Evolutionary conservation across 225 moss, liverwort and hornwort species (phyloP).

Genomic region (Polytrichum commune): DNA sequence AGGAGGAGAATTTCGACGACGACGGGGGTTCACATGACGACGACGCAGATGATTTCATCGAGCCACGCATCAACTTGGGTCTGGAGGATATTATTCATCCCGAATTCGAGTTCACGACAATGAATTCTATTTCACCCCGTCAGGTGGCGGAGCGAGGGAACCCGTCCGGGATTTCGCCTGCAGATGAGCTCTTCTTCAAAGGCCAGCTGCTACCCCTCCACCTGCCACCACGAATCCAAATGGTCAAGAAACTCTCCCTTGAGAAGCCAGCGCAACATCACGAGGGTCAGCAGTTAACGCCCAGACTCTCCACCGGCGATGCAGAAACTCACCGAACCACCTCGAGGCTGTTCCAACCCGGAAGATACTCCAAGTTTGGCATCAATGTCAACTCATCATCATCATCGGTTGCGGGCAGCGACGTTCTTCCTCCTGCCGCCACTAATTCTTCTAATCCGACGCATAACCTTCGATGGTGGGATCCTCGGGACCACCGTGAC

Average conservation of each 20-base stretch:
- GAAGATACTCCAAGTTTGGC: slow-evolving; percentile 37
- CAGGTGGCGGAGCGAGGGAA: slow-evolving; percentile 19
- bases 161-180: slow-evolving; percentile 43
- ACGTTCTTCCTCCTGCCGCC: slow-evolving; percentile 16
- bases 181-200: slow-evolving; percentile 56
- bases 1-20: not conserved
- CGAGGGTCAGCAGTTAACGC: too few relatives aligned
- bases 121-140: slow-evolving; percentile 6
- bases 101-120: slow-evolving; percentile 49
- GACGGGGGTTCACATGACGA: not conserved
- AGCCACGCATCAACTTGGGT: not conserved
- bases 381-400: not conserved
- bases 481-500: slow-evolving; percentile 26
- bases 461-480: slow-evolving; percentile 30
- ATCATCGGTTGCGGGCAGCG: too few relatives aligned
- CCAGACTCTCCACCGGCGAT: too few relatives aligned
- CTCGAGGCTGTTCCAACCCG: slow-evolving; percentile 30
- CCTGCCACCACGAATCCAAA: slow-evolving; percentile 56
- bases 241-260: slow-evolving; percentile 54
- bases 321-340: too few relatives aligned
- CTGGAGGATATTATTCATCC: not conserved
- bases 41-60: not conserved
- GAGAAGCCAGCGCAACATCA: slow-evolving; percentile 9
- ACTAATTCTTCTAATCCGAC: not conserved
- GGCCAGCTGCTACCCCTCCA: slow-evolving; percentile 55